Conservation (phyloP, 345 rosid species). For the Geranium rotundifolium region DNA sequence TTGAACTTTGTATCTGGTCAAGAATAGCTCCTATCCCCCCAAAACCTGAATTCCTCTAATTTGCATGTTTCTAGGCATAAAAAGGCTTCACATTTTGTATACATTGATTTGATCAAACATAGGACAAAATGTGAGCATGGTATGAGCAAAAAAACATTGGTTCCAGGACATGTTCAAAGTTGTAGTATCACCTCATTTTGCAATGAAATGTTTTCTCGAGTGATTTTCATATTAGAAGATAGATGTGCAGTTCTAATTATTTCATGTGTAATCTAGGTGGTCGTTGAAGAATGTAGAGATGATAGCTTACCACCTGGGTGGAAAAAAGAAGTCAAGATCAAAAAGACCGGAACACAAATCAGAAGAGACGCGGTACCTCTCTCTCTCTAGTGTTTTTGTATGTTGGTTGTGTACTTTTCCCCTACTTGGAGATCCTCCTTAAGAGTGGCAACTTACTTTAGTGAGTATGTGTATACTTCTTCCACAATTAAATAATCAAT, state of each 20-base stretch:
- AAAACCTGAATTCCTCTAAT: neutral
- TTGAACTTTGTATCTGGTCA: too few species aligned
- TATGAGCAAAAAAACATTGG: neutral
- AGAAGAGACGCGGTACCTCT: constrained; percentile 22
- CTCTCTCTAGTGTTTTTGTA: neutral
- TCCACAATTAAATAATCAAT: constrained; percentile 7
- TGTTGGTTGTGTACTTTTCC: neutral
- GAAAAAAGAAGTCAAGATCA: constrained; percentile 25
- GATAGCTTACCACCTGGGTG: constrained; percentile 30
- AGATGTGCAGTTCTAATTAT: constrained; percentile 6
- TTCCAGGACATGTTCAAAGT: neutral
- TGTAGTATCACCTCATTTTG: neutral
- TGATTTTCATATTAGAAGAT: neutral
- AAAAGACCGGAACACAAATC: constrained; percentile 9
- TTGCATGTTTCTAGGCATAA: neutral
- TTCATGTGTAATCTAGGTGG: constrained; percentile 16
- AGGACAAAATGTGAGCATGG: neutral
- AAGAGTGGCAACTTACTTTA: neutral
- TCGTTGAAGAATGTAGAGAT: constrained; percentile 7
- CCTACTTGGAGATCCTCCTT: neutral
- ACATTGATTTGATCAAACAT: neutral
- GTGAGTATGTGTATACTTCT: neutral
- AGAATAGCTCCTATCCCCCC: neutral
- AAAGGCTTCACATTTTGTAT: too few species aligned
- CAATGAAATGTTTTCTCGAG: neutral